Conservation (phyloP, 2,329 filamentous ascomycete species). For the Paecilomyces sp. region DNA sequence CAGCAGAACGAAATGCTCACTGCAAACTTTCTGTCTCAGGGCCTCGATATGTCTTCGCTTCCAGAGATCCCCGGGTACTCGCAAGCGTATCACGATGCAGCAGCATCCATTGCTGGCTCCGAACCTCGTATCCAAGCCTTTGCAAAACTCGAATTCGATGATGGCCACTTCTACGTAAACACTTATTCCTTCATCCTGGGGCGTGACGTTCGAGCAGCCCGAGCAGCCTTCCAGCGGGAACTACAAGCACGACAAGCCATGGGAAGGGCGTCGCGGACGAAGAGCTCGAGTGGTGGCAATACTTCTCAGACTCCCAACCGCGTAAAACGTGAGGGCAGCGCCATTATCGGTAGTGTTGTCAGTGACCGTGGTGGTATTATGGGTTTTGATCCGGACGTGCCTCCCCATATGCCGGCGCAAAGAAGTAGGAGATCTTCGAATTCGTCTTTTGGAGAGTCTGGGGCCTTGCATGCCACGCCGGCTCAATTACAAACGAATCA, state of each 20-base stretch:
- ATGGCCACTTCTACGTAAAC: conserved; percentile 60
- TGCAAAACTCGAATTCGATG: conserved; percentile 57
- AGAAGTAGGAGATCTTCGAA: conserved; percentile 44
- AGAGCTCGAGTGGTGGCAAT: conserved; percentile 40
- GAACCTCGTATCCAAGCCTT: conserved; percentile 50
- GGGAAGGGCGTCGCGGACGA: conserved; percentile 31
- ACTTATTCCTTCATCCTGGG: conserved; percentile 57
- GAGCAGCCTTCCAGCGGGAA: conserved; percentile 39
- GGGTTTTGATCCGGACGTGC: conserved; percentile 38
- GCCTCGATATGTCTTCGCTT: conserved; percentile 26
- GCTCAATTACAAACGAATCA: conserved; percentile 29
- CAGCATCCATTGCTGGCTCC: conserved; percentile 31
- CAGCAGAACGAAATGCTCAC: conserved; percentile 34
- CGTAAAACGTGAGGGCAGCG: conserved; percentile 37
- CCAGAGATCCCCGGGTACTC: conserved; percentile 22
- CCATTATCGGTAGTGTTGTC: conserved; percentile 44
- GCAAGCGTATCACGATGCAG: conserved; percentile 21
- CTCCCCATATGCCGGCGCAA: conserved; percentile 31
- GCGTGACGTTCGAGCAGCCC: conserved; percentile 49
- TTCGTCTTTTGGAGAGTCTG: conserved; percentile 37
- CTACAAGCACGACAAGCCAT: conserved; percentile 34
- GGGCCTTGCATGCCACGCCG: conserved; percentile 29
- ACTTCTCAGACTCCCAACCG: conserved; percentile 38
- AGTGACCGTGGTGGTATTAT: conserved; percentile 52
- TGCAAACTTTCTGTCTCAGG: conserved; percentile 30